Evolutionary conservation across 2,329 filamentous ascomycete species (phyloP), one percentile per base, ranked within the genome.

Genomic region (Fusarium veterinarium): DNA sequence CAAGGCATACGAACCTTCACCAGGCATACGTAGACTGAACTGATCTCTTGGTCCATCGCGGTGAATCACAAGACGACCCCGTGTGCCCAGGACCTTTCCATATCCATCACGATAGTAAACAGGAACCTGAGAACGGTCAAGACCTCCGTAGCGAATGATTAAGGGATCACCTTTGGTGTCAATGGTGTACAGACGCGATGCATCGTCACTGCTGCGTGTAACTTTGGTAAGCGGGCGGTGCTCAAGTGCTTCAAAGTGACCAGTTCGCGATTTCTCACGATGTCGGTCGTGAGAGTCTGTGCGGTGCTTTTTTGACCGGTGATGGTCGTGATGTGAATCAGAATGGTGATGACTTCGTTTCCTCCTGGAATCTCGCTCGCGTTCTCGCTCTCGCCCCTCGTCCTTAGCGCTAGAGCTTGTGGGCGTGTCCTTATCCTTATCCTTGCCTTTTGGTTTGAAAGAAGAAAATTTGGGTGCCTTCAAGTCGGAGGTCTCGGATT

Each of bases 131-230:
- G 92, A 93, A 40, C 89, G 89, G 79, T 97, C 91, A 42, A 93
- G 86, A 33, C 89, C 88, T 4, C 93, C 93, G 79, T 95, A 98
- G 31, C 88, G 87, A 48, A 92, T 81, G 72, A 96, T 94, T 52
- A 94, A 87, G 8, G 87, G 84, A 76, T 98, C 95, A 0, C 95
- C 95, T 77, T 90, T 91, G 45, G 85, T 89, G 81, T 98, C 95
- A 57, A 93, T 77, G 48, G 89, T 76, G 79, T 89, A 95, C 7
- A 78, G 42, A 77, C 79, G 72, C 30, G 79, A 71, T 78, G 66
- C 62, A 25, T 65, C 64, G 17, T 60, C 56, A 16, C 44, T 63
- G 28, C 67, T 60, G 19, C 61, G 68, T 35, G 53, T 20, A 17
- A 40, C 20, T 46, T 69, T 64, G 31, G 52, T 45, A 16, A 52